A percentile compares a stretch with the other conserved stretches of the same genome.
These are phyloP conservation scores for Zygoascus hellenicus DNA, from an alignment of 1,139 yeast genomes.

Conservation along the genomic window DNA sequence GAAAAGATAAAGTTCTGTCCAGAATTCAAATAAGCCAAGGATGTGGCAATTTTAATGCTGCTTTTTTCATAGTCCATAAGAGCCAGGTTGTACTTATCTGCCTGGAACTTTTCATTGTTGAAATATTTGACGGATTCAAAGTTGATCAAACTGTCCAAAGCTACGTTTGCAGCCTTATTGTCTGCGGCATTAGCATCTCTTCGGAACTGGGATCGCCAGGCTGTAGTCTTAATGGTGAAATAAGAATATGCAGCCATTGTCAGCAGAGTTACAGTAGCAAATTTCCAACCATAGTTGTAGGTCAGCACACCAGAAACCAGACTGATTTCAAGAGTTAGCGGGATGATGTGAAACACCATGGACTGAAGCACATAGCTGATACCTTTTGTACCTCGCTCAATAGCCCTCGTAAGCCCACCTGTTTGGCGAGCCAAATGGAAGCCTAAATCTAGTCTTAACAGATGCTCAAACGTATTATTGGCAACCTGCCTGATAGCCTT, in stretches of 20 bases:
- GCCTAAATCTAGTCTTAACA: constrained; percentile 77
- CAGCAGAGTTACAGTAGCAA: constrained; percentile 80
- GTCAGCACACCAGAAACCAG: constrained; percentile 92
- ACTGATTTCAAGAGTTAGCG: constrained; percentile 84
- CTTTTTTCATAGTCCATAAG: constrained; percentile 72
- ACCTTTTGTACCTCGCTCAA: constrained; percentile 97
- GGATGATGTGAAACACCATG: constrained; percentile 94
- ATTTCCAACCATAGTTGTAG: constrained; percentile 81
- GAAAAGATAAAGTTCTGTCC: constrained; percentile 94
- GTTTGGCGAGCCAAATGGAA: constrained; percentile 91
- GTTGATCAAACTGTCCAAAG: constrained; percentile 87
- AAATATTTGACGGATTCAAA: constrained; percentile 93
- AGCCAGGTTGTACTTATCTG: constrained; percentile 73
- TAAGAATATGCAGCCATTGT: constrained; percentile 85
- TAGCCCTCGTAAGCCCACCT: constrained; percentile 93
- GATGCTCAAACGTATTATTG: constrained; percentile 74
- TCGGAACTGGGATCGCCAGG: constrained; percentile 94
- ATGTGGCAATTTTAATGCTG: constrained; percentile 84
- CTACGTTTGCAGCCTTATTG: constrained; percentile 89
- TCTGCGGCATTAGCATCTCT: constrained; percentile 91
- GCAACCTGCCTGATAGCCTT: constrained; percentile 91
- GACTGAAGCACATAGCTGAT: constrained; percentile 88
- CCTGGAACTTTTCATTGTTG: constrained; percentile 79
- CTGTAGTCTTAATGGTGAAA: constrained; percentile 86
- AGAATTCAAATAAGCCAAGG: constrained; percentile 80